Evolutionary conservation across 306 rosid genomes (phyloP).

Genomic region (Glycyrrhiza uralensis): DNA sequence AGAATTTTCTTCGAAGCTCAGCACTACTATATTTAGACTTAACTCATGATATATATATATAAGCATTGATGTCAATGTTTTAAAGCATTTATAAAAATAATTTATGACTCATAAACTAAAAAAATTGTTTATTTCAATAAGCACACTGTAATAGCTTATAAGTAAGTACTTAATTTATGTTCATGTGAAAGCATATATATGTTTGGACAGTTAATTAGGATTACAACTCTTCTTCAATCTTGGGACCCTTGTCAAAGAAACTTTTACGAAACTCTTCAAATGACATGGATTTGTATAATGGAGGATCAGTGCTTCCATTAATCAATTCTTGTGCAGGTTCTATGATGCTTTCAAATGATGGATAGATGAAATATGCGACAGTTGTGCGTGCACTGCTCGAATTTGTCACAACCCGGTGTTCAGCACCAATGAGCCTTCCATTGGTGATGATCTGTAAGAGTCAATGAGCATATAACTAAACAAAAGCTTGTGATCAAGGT

Average conservation of each 20-base stretch:
- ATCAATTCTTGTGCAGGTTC: slow-evolving; percentile 49
- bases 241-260: slow-evolving; percentile 31
- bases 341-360: slow-evolving; percentile 43
- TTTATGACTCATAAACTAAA: too few relatives aligned
- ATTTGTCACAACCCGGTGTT: slow-evolving; percentile 66
- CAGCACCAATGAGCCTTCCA: slow-evolving; percentile 58
- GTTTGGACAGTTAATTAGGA: background rate
- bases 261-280: slow-evolving; percentile 40
- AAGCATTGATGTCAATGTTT: too few relatives aligned
- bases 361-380: slow-evolving; percentile 49
- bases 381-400: slow-evolving; percentile 47
- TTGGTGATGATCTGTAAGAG: slow-evolving; percentile 52
- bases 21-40: too few relatives aligned
- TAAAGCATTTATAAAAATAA: too few relatives aligned
- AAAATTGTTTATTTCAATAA: too few relatives aligned
- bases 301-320: slow-evolving; percentile 30
- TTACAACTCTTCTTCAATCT: slow-evolving; percentile 36
- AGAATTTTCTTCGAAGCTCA: too few relatives aligned
- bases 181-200: too few relatives aligned
- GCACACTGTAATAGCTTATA: too few relatives aligned
- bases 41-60: too few relatives aligned
- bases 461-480: background rate
- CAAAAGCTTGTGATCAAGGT: background rate
- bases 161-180: too few relatives aligned
- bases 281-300: slow-evolving; percentile 39